Base-by-base conservation (phyloP, 108 stramenopile genomes). In the Mediolabrus comicus region DNA sequence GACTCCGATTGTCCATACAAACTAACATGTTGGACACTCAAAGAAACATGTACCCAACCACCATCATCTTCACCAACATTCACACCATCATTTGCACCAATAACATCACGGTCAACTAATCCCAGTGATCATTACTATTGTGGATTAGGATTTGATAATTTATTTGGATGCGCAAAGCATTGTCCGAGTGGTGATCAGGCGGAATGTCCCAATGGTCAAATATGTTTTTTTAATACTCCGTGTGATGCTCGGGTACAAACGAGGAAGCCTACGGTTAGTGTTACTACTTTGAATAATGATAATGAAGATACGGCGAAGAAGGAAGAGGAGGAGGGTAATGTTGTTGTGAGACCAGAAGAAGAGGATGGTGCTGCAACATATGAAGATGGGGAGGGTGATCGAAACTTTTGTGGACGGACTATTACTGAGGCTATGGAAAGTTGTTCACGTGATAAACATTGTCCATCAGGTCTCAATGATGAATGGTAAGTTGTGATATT, bases 131-230 rank as follows among this genome's bases (percentile, higher is more conserved):
- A 74, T 51, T 39, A 67, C 38, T 74, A 67, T 41, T 74, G 74
- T 61, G 74, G 74, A 2, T n/a, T 74, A 9, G 74, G 74, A 0
- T 74, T 61, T 55, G 65, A 74, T 54, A 65, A 74, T n/a, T 67
- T 74, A 52, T 74, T 66, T 51, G 74, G 41, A 17, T 74, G 74
- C 17, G 4, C 1, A 13, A 53, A 3, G 22, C 3, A 0, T 12
- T 56, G 25, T n/a, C 31, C 31, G 7, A 14, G 13, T 13, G 54
- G 54, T 16, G 6, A 56, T 32, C 19, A 14, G 27, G 41, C 41
- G n/a, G 54, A 56, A 22, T 56, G 54, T 32, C 54, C 54, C 4
- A 56, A 19, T 56, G 54, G 54, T 4, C 30, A 56, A 6, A n/a
- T 32, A 3, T 56, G 54, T 32, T 56, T 19, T 32, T 28, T 32